Conservation (phyloP, 306 rosid genomes). For the Dalbergia cultrata region DNA sequence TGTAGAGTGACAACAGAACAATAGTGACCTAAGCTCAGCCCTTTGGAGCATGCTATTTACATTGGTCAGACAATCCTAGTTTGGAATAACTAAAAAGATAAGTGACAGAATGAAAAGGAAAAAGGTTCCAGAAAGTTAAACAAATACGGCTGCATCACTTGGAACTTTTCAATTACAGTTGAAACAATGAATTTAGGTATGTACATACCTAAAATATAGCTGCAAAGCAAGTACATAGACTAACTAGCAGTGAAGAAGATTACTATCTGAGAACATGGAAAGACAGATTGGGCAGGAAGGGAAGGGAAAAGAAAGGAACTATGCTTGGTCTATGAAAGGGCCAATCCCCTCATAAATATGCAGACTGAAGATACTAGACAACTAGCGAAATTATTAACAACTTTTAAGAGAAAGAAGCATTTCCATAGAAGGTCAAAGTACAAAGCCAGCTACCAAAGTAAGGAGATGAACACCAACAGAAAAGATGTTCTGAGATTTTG, state of each 20-base stretch:
- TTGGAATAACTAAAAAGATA: constrained; percentile 13
- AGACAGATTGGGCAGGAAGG: not conserved
- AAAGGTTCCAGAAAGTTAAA: not conserved
- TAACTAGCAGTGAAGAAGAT: constrained; percentile 30
- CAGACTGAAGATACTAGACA: not conserved
- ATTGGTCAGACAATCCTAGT: constrained; percentile 12
- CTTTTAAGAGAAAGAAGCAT: constrained; percentile 7
- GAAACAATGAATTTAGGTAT: constrained; percentile 22
- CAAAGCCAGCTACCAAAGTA: constrained; percentile 7
- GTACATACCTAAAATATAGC: constrained; percentile 39
- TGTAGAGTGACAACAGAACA: constrained; percentile 18
- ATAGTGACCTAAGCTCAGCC: not conserved
- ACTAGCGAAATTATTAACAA: constrained; percentile 14
- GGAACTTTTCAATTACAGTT: constrained; percentile 34
- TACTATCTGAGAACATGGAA: constrained; percentile 8
- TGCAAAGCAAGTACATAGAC: constrained; percentile 38
- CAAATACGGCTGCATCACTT: constrained; percentile 19
- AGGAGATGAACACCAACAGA: not conserved
- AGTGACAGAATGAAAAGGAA: not conserved
- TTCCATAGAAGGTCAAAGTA: constrained; percentile 9
- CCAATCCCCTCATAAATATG: constrained; percentile 2
- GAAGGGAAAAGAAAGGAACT: constrained; percentile 12
- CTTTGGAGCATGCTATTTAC: constrained; percentile 1
- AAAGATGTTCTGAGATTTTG: not conserved
- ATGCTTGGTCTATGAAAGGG: constrained; percentile 27